Percentiles rank a stretch among this genome's conserved stretches.
phyloP scores from a whole-genome alignment of 106 monocot species.

The Phalaenopsis equestris region DNA sequence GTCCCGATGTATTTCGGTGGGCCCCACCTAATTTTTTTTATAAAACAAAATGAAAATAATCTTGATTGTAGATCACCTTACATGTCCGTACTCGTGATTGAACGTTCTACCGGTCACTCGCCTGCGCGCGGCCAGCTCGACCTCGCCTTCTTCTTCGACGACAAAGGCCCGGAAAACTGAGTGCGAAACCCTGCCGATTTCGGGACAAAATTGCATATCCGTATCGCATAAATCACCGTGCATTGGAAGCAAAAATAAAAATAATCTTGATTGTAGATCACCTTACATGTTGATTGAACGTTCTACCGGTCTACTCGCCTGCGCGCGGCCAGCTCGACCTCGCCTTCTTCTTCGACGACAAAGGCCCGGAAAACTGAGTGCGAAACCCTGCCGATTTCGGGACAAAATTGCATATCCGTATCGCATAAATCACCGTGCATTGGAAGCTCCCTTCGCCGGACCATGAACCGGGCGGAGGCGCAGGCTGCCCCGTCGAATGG shows the following conservation, averaged over 20 bases:
- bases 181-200: not conserved
- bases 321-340: conserved; percentile 3
- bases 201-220: not conserved
- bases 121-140: conserved; percentile 4
- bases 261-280: no score
- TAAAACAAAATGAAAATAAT: no score
- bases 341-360: not conserved
- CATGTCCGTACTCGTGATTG: no score
- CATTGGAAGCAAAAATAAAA: not conserved
- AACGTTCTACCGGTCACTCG: not conserved
- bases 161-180: not conserved
- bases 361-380: not conserved
- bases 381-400: not conserved
- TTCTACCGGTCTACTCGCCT: not conserved
- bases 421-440: not conserved
- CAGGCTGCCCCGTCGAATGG: conserved; percentile 10
- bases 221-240: not conserved
- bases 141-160: not conserved
- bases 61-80: no score
- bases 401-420: not conserved
- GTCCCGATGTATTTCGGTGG: no score
- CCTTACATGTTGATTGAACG: no score
- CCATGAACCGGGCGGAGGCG: not conserved
- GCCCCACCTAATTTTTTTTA: no score
- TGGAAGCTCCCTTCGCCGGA: not conserved